Evolutionary conservation across 495 filamentous ascomycete genomes (phyloP), one percentile per base, ranked within the genome.

Genomic region (Hypoxylon lenormandii): DNA sequence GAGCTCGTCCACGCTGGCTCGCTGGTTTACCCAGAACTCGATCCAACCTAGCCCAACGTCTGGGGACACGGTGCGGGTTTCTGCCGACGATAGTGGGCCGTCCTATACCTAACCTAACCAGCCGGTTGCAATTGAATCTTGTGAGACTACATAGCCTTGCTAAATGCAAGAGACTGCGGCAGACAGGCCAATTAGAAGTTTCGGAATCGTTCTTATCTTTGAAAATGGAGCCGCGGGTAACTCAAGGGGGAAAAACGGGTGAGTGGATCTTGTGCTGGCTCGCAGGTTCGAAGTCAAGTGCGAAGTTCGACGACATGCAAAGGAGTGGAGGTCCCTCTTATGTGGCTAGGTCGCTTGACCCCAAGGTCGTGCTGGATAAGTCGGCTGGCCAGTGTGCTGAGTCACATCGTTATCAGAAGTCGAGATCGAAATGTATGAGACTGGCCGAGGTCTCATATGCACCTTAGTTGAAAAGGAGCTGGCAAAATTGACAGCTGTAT

Each of bases 71-170:
- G 62, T 71, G 47, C 15, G 36, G 23, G 58, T 62, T 59, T 47
- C 36, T 49, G 45, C 68, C 57, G 60, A 57, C 37, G 26, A 30
- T 37, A 58, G 54, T 64, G 54, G 54, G 26, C 28, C 66, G 7
- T 56, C 18, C 22, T 40, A 48, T 46, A 19, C 30, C 37, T 23
- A 50, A 57, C 45, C 21, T n/a, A n/a, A n/a, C n/a, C n/a, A n/a
- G 62, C 47, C 18, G 36, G 50, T 57, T 56, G 51, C 37, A 60
- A 37, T 46, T 46, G 45, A 70, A 57, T 51, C 37, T 66, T n/a
- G 30, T 43, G 55, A 70, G 45, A 61, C 56, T 47, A 30, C 45
- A 64, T 51, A 70, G 66, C 66, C 50, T 65, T 47, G 60, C 43
- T 56, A 5, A 38, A 50, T 49, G 49, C 45, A 33, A 33, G 66